A percentile compares a stretch with the other conserved stretches of the same genome.
These are phyloP conservation scores for Boletus sp. DNA, from an alignment of 1,284 basidiomycete species.

Conservation along the genomic window DNA sequence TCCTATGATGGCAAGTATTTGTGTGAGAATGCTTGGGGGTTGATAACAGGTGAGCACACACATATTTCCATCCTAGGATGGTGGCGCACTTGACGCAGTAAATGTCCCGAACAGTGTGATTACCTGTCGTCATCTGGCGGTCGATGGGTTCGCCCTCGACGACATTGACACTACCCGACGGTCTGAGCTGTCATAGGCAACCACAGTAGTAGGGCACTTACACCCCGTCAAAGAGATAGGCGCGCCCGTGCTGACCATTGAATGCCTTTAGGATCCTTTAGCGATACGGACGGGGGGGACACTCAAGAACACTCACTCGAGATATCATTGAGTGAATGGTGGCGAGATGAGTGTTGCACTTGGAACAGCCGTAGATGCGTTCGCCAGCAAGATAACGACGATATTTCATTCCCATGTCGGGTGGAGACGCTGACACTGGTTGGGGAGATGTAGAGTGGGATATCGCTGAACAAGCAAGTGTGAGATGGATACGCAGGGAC, in stretches of 20 bases:
- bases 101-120: conserved; percentile 94
- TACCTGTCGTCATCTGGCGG: conserved; percentile 93
- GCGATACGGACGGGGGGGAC: conserved; percentile 3
- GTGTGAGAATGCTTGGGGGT: not conserved
- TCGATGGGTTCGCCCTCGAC: conserved; percentile 85
- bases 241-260: conserved; percentile 92
- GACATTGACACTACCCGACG: conserved; percentile 73
- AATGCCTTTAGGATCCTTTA: conserved; percentile 59
- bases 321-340: conserved; percentile 92
- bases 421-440: not conserved
- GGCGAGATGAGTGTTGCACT: conserved; percentile 90
- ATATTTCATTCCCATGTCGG: conserved; percentile 81
- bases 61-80: conserved; percentile 96
- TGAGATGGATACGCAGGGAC: not conserved
- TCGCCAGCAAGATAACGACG: conserved; percentile 85
- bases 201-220: conserved; percentile 42
- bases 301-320: conserved; percentile 53
- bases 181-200: conserved; percentile 11
- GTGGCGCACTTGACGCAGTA: conserved; percentile 86
- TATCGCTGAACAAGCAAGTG: conserved; percentile 1
- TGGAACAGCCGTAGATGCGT: conserved; percentile 87
- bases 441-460: not conserved
- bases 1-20: conserved; percentile 51
- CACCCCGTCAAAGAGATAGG: conserved; percentile 92
- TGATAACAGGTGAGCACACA: conserved; percentile 31